Evolutionary conservation across 805 yeast species (phyloP).

Genomic region (Sungouiozyma intestinalis): DNA sequence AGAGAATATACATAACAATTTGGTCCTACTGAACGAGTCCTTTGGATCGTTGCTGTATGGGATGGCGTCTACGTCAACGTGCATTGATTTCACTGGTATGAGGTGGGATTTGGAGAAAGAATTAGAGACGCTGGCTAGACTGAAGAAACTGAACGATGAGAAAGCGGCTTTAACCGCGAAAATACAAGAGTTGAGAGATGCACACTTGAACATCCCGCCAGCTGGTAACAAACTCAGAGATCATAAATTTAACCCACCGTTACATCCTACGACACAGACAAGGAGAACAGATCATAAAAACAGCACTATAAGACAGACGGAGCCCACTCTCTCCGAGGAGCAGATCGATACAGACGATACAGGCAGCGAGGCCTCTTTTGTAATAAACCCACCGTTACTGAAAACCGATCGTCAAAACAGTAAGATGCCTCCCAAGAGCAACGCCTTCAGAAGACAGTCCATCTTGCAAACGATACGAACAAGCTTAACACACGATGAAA

Average conservation of each 20-base stretch:
- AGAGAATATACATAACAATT: constrained; percentile 48
- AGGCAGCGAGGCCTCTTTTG: constrained; percentile 28
- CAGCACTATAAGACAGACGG: neutral
- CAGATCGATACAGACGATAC: constrained; percentile 17
- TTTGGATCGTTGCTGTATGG: constrained; percentile 73
- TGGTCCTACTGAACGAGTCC: constrained; percentile 64
- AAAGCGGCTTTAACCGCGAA: constrained; percentile 8
- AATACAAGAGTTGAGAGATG: neutral
- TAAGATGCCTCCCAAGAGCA: neutral
- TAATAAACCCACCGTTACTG: constrained; percentile 19
- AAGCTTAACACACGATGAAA: constrained; percentile 12
- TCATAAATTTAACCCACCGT: constrained; percentile 3
- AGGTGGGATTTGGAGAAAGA: constrained; percentile 22
- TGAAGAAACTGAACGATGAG: constrained; percentile 15
- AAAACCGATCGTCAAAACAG: neutral
- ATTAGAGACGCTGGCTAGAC: constrained; percentile 10
- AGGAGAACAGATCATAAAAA: neutral
- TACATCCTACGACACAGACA: constrained; percentile 2
- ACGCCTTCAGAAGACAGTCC: constrained; percentile 21
- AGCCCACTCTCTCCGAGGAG: neutral
- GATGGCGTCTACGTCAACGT: constrained; percentile 76
- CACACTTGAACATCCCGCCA: neutral
- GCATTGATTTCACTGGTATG: constrained; percentile 51
- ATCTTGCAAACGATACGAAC: constrained; percentile 26
- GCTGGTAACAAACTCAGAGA: neutral